Base-by-base conservation (phyloP, 2,329 filamentous ascomycete species). In the Spiromastix sp. region DNA sequence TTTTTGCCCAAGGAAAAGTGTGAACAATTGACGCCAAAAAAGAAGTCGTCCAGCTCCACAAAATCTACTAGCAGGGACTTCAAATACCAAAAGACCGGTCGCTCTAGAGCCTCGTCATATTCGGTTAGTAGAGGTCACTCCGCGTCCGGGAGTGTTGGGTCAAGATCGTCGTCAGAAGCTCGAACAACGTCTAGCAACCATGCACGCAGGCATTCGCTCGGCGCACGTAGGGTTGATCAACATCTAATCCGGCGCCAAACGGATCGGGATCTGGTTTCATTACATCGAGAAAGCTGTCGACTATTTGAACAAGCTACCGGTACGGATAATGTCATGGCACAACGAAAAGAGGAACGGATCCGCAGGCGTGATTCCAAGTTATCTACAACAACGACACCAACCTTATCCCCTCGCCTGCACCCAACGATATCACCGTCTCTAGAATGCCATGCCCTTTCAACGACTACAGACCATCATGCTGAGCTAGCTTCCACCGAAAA, bases 391-490 rank as follows among this genome's bases (percentile, higher is more conserved):
- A 96, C 96, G 61, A 96, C 91, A 54, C 96, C 81, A 49, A 96
- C 87, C 41, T 95, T 68, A 56, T 94, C 96, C 21, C 89, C 89
- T 37, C 86, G 86, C 34, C 82, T 84, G 34, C 87, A 87, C 62
- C 93, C 91, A 56, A 89, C 89, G 2, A 28, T 25, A 21, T 36
- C 40, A 9, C 40, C 40, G 3, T 22, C 38, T 13, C 15, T 10
- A 13, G 36, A 27, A 12, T 34, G 32, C 17, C 21, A 38, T 6
- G n/a, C 27, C n/a, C 30, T 28, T 8, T 36, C 37, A 20, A 25
- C 31, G 11, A 21, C 30, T 7, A 17, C 30, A 15, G 18, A 30
- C 10, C 32, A 26, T 30, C 20, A 11, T 12, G 15, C 34, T 13
- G 20, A 18, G 13, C 21, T 13, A 17, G 3, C 15, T 21, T 32